A percentile compares a stretch with the other conserved stretches of the same genome.
Evolutionary conservation across 805 yeast genomes (phyloP).

Genomic region (Candida silvatica): DNA sequence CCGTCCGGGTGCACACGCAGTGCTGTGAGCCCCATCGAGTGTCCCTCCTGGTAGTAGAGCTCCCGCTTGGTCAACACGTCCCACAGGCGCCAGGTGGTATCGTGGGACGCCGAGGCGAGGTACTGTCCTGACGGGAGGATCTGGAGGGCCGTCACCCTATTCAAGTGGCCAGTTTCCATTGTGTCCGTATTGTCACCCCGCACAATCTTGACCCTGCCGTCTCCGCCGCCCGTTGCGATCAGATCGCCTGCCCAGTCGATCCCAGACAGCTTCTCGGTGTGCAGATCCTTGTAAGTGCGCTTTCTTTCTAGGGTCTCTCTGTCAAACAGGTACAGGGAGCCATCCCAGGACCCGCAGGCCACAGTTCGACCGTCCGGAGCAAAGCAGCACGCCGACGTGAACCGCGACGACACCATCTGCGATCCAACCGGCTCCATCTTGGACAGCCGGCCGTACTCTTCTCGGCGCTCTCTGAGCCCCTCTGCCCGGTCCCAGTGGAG

Average conservation of each 20-base stretch:
- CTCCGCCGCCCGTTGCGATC: constrained; percentile 37
- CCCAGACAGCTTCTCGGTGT: constrained; percentile 61
- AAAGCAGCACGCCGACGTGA: constrained; percentile 51
- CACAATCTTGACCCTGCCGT: constrained; percentile 26
- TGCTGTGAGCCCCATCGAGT: constrained; percentile 60
- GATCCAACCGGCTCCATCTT: constrained; percentile 48
- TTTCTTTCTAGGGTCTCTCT: constrained; percentile 26
- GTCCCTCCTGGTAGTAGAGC: constrained; percentile 77
- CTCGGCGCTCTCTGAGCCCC: constrained; percentile 10
- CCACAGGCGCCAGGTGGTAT: constrained; percentile 86
- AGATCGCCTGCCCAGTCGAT: constrained; percentile 44
- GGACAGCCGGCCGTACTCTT: constrained; percentile 16
- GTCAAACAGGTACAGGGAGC: constrained; percentile 47
- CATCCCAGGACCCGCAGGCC: constrained; percentile 82
- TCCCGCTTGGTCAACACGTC: constrained; percentile 45
- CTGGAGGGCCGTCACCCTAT: constrained; percentile 49
- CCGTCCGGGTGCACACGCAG: constrained; percentile 71
- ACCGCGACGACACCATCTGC: constrained; percentile 61
- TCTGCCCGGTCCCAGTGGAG: constrained; percentile 21
- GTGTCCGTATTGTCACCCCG: neutral
- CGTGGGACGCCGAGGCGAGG: constrained; percentile 69
- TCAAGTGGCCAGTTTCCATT: constrained; percentile 33
- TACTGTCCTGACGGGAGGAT: constrained; percentile 57
- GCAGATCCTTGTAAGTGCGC: constrained; percentile 20
- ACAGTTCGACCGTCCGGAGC: constrained; percentile 30